Evolutionary conservation across 257 asterid genomes (phyloP), one percentile per base, ranked within the genome.

Genomic region (Solanum piurae): DNA sequence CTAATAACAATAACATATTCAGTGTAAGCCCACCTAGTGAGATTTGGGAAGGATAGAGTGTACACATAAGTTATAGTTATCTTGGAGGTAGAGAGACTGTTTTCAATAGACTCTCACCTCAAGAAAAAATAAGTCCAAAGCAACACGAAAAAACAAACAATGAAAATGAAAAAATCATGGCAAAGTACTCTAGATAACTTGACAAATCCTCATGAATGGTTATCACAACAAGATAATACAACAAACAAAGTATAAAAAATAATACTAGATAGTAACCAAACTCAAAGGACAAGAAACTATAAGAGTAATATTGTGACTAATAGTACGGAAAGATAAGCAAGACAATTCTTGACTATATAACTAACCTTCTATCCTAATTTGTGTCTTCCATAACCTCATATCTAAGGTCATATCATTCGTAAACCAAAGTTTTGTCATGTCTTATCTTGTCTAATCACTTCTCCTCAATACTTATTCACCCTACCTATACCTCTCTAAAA

Each of bases 41-140:
- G 62, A 0, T 52, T 52, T 52, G 9, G 9, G 0, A 52, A 55
- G 25, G 64, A 52, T 60, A 23, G 0, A 60, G 0, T 23, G 29
- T 9, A 60, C 0, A n/a, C 12, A 9, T 0, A 23, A 4, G 6
- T 4, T 60, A 60, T 9, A 5, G 12, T 2, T 8, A 60, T 4
- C 25, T 9, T 9, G 0, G 12, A 60, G 5, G 9, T 60, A 23
- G 14, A 60, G 0, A 60, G 3, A 4, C 0, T 23, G 1, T 23
- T 9, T 60, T 23, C 29, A n/a, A 9, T 60, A 9, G 0, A 58
- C 7, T 8, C 23, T 13, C 8, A 6, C 2, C 6, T 60, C 3
- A 9, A 21, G 13, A 60, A 23, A 60, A 23, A 23, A n/a, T 0
- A 60, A 23, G 3, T 10, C 31, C 1, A 62, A 23, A 23, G 31